These are phyloP conservation scores for Ceratopteris richardii DNA, from an alignment of 75 land plant species.

Conservation along the genomic window DNA sequence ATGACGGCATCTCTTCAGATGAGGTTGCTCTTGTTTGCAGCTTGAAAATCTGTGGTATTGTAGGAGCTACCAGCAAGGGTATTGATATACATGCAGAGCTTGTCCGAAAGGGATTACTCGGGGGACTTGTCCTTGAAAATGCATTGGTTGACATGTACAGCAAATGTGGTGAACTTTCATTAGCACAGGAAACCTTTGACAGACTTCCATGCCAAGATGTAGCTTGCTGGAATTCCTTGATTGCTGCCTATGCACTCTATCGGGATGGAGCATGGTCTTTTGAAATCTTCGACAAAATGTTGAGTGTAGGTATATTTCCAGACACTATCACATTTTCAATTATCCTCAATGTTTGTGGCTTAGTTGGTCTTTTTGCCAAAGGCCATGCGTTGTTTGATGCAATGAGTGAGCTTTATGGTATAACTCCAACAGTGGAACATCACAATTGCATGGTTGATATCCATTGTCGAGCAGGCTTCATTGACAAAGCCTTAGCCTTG, in stretches of 20 bases:
- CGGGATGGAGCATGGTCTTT: constrained; percentile 21
- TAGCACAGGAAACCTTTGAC: constrained; percentile 30
- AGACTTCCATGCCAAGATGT: constrained; percentile 19
- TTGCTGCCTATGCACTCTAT: constrained; percentile 25
- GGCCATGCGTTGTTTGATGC: constrained; percentile 17
- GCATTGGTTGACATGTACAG: constrained; percentile 52
- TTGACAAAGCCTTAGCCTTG: constrained; percentile 26
- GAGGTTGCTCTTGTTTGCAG: constrained; percentile 28
- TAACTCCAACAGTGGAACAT: constrained; percentile 26
- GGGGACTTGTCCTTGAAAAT: constrained; percentile 7
- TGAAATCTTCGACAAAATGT: constrained; percentile 23
- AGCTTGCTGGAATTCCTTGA: constrained; percentile 38
- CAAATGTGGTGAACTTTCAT: constrained; percentile 35
- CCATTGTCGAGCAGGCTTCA: constrained; percentile 26
- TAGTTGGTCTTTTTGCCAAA: constrained; percentile 21
- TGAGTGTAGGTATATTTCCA: constrained; percentile 4
- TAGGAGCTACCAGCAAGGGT: constrained; percentile 26
- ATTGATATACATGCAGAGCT: constrained; percentile 17
- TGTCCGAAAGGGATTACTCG: not conserved
- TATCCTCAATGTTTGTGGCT: constrained; percentile 32
- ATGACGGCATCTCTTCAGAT: constrained; percentile 26
- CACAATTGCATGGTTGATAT: constrained; percentile 41
- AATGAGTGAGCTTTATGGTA: constrained; percentile 15
- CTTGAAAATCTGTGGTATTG: constrained; percentile 29
- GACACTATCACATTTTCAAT: constrained; percentile 32